Base-by-base conservation (phyloP, 2,329 filamentous ascomycete species). In the Fusarium equiseti region DNA sequence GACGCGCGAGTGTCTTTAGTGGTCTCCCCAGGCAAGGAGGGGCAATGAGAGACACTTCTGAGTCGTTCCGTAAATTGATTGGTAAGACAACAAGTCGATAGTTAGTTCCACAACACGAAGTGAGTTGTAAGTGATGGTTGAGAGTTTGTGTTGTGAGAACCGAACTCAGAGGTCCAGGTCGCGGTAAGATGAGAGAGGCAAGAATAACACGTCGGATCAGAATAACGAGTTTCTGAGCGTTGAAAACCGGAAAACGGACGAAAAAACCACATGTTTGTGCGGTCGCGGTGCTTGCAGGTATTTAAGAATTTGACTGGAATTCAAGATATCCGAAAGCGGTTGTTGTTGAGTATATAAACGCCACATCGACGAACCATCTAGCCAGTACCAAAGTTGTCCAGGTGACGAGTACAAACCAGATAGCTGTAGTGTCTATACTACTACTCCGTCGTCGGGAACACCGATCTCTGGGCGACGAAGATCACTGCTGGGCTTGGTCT, bases 261-360 rank as follows among this genome's bases (percentile, higher is more conserved):
- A 61, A 57, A 52, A 52, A 62, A 66, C 35, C 6, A n/a, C 50
- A 56, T 59, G 26, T 54, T 59, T 26, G 52, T 35, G 57, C 48
- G 54, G 29, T 56, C 38, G 32, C 40, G 64, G 68, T 66, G 59
- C 56, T 72, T 72, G 61, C 44, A 27, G 59, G 52, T 66, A 70
- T 65, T 73, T 68, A 68, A 63, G 54, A 72, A 59, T 63, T 67
- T 40, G 59, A 66, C 64, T 73, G 71, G 68, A 73, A 72, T 73
- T 72, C 68, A 61, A 69, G 68, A 59, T 66, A 70, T 57, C 71
- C 61, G 57, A 72, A 73, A 62, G 54, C 68, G 71, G 71, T 73
- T 73, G 71, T 59, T 70, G 68, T 73, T 72, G 71, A 71, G 71
- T 45, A 64, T 72, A 66, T 66, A 40, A 62, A 50, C 69, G 69